These are phyloP conservation scores for Microdochium nivale DNA, from an alignment of 2,329 filamentous ascomycete species.

Conservation along the genomic window DNA sequence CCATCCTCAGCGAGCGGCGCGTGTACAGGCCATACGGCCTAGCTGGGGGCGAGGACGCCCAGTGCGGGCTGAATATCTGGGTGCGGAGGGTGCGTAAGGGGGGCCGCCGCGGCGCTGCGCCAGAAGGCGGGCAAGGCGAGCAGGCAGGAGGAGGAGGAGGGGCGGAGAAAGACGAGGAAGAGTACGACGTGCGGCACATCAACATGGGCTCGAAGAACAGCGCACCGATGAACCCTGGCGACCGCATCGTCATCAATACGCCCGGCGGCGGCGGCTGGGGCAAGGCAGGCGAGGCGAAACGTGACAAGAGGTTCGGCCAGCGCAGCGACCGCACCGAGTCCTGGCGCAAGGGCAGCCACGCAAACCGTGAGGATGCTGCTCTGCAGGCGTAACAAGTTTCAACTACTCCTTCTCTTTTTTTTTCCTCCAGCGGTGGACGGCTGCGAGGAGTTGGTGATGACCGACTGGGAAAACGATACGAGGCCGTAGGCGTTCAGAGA, in stretches of 20 bases:
- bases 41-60: conserved; percentile 70
- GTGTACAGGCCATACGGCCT: conserved; percentile 73
- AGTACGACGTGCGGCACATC: conserved; percentile 53
- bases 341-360: not conserved
- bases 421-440: no score
- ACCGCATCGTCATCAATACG: conserved; percentile 69
- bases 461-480: no score
- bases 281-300: conserved; percentile 40
- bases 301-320: not conserved
- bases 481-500: no score
- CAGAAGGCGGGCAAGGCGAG: conserved; percentile 6
- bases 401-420: no score
- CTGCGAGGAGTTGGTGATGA: no score
- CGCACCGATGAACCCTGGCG: conserved; percentile 65
- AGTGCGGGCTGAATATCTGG: conserved; percentile 82
- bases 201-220: conserved; percentile 76
- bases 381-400: not conserved
- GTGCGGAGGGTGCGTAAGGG: conserved; percentile 60
- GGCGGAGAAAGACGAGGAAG: conserved; percentile 23
- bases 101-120: conserved; percentile 29
- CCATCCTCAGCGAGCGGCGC: conserved; percentile 63
- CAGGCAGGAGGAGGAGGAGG: conserved; percentile 10
- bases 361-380: not conserved
- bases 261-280: conserved; percentile 78
- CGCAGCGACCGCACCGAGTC: not conserved